These are phyloP conservation scores for Fusarium sp. DNA, from an alignment of 2,329 filamentous ascomycete genomes.

Conservation along the genomic window DNA sequence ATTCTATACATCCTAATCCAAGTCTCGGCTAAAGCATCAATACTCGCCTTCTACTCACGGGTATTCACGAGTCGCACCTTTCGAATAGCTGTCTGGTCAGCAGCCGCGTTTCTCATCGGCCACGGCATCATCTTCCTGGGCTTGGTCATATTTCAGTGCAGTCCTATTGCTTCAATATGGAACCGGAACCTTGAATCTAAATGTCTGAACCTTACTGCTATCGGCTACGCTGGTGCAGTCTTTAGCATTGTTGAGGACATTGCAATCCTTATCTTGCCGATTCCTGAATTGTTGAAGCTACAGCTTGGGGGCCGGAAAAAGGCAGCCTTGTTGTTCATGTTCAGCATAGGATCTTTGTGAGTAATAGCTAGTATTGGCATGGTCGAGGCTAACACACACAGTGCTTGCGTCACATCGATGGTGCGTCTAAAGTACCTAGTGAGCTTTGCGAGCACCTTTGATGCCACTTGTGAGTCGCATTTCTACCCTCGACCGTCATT, in stretches of 20 bases:
- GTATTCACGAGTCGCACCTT: neutral
- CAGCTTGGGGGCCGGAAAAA: neutral
- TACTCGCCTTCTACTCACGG: neutral
- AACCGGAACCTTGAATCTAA: neutral
- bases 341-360: neutral
- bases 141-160: neutral
- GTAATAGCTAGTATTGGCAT: accelerated
- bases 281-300: neutral
- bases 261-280: neutral
- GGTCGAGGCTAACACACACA: neutral
- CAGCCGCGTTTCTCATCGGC: neutral
- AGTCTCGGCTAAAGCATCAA: neutral
- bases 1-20: neutral
- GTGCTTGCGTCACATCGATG: neutral
- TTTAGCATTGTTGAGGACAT: neutral
- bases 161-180: neutral
- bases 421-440: neutral
- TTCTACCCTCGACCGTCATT: neutral
- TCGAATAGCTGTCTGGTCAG: neutral
- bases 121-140: neutral
- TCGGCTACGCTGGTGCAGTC: neutral
- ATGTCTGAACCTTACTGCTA: neutral
- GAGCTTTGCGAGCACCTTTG: neutral
- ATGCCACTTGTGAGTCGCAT: neutral
- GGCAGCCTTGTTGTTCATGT: neutral